Evolutionary conservation across 2,329 filamentous ascomycete species (phyloP).

Genomic region (Magnaporthiopsis rhizophila): DNA sequence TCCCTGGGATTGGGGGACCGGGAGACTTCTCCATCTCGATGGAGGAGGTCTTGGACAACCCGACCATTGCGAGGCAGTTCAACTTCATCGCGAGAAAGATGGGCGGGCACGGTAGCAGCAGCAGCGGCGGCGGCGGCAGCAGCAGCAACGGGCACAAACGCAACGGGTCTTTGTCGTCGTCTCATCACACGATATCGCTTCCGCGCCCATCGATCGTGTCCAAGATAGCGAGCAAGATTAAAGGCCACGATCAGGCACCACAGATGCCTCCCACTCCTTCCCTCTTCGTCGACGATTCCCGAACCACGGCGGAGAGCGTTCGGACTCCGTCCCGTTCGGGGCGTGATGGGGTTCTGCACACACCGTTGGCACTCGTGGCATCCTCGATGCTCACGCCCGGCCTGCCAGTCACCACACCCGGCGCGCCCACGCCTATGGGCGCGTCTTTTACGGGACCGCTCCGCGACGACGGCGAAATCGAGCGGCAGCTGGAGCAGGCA

Average conservation of each 20-base stretch:
- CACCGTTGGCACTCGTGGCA: background rate
- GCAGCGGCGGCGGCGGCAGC: background rate
- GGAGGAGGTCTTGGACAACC: slow-evolving; percentile 41
- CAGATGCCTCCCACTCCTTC: background rate
- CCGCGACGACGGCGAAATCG: slow-evolving; percentile 4
- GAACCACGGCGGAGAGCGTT: background rate
- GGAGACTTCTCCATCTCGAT: slow-evolving; percentile 30
- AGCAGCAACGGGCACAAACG: slow-evolving; percentile 7
- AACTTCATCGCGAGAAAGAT: slow-evolving; percentile 29
- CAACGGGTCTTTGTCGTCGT: background rate
- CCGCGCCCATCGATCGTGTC: background rate
- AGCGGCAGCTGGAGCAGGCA: background rate
- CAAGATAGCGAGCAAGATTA: slow-evolving; percentile 14
- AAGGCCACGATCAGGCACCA: background rate
- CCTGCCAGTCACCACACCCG: background rate
- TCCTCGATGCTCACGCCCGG: background rate
- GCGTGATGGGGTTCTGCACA: background rate
- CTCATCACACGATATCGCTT: background rate
- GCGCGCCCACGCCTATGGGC: background rate
- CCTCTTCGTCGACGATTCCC: background rate
- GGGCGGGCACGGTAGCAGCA: slow-evolving; percentile 3
- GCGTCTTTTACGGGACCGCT: background rate
- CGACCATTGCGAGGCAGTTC: slow-evolving; percentile 41
- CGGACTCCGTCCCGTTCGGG: background rate
- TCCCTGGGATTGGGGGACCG: slow-evolving; percentile 23